Evolutionary conservation across 768 basidiomycete species (phyloP), one percentile per base, ranked within the genome.

Genomic region (Russula brevipes): DNA sequence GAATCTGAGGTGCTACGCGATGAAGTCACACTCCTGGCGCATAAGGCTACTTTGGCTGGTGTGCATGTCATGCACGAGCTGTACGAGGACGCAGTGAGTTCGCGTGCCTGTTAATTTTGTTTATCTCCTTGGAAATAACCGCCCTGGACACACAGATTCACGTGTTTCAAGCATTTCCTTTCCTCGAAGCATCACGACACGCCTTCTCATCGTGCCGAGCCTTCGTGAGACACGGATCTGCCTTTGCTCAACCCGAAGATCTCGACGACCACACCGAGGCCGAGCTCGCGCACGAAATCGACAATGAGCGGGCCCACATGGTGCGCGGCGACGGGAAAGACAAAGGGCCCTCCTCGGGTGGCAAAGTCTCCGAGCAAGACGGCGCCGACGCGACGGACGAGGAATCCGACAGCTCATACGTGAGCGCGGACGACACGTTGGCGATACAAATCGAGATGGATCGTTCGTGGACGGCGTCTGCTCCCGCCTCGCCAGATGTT

Each of bases 1-100:
- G 96, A 98, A 65, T 88, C 92, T 1, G 96, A 99, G 72, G 93
- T 97, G 0, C 79, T 99, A n/a, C 80, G 94, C 33, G 96, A 99
- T 70, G 96, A 98, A 72, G 88, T 92, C 30, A 88, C 88, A 16
- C 80, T 99, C 9, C 73, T 98, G 33, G 94, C 95, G 1, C 91
- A 96, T 75, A 99, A 99, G 73, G 97, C 97, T 11, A 84, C 86
- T 5, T 73, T 90, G 33, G 85, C 89, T 0, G 95, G 94, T 2
- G 92, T 96, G 42, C 78, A 88, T 58, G 91, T 97, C 36, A 83
- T 82, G 64, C 90, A 95, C 69, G 94, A 98, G 72, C 74, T 91
- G 44, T 97, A 91, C 70, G 88, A 95, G 70, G 96, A 99, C 74
- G 89, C 87, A 55, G 93, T 95, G 69, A 70, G 87, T 78, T 47